A percentile compares a stretch with the other conserved stretches of the same genome.
phyloP scores from a whole-genome alignment of 805 yeast genomes.

The Torulaspora franciscae region DNA sequence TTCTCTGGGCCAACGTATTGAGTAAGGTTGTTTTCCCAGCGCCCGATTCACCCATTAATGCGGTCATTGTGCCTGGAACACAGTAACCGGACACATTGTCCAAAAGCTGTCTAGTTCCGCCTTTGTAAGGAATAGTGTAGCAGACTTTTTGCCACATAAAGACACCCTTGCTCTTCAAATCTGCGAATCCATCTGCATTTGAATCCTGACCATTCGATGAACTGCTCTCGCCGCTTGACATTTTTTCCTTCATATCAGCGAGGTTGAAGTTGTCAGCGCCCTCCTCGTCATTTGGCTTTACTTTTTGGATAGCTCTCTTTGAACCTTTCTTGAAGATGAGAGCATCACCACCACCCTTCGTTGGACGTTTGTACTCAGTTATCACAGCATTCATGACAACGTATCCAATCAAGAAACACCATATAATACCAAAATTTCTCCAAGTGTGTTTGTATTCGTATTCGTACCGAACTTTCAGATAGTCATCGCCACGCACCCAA shows the following conservation, averaged over 20 bases:
- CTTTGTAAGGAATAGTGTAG: conserved; percentile 35
- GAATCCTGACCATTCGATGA: conserved; percentile 8
- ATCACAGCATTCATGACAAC: conserved; percentile 18
- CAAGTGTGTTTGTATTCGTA: conserved; percentile 60
- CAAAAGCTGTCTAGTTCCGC: conserved; percentile 48
- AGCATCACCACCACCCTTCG: conserved; percentile 37
- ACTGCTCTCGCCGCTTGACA: conserved; percentile 13
- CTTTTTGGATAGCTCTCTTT: conserved; percentile 3
- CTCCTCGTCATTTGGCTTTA: conserved; percentile 19
- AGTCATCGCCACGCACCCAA: conserved; percentile 55
- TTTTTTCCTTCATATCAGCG: conserved; percentile 17
- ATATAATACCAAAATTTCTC: conserved; percentile 71
- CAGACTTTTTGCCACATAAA: conserved; percentile 35
- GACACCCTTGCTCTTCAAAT: conserved; percentile 30
- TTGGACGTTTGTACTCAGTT: conserved; percentile 26
- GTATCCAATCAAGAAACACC: conserved; percentile 40
- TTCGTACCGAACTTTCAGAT: conserved; percentile 44
- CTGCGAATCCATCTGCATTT: conserved; percentile 23
- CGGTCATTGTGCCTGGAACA: conserved; percentile 55
- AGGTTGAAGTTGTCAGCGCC: conserved; percentile 13
- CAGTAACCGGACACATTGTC: conserved; percentile 43
- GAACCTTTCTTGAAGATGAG: conserved; percentile 52
- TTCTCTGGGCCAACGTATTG: conserved; percentile 50
- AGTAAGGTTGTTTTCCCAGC: conserved; percentile 60
- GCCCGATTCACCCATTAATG: conserved; percentile 62